Evolutionary conservation across 1,284 basidiomycete genomes (phyloP).

Genomic region (Puccinia triticina): DNA sequence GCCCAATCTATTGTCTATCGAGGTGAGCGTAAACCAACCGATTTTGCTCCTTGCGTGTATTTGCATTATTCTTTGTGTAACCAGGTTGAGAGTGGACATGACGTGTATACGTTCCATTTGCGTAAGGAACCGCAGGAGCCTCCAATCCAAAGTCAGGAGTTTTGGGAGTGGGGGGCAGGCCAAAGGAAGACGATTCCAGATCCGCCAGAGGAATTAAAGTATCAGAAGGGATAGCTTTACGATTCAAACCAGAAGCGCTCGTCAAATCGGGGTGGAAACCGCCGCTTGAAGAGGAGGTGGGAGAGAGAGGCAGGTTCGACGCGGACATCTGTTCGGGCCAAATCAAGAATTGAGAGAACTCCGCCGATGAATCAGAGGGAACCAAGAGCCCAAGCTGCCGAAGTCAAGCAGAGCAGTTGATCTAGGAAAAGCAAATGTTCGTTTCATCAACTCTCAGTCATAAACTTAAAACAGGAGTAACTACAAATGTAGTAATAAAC

Average conservation of each 20-base stretch:
- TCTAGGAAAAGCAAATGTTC: no score
- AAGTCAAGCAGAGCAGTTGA: no score
- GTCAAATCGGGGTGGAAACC: background rate
- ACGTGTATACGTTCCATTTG: background rate
- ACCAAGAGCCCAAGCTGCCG: no score
- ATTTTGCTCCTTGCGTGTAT: constrained; percentile 6
- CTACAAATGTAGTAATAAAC: no score
- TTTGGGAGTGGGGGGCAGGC: background rate
- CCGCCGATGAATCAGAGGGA: no score
- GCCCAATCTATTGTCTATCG: background rate
- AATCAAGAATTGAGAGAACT: background rate
- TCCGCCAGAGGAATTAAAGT: background rate
- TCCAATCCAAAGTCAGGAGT: background rate
- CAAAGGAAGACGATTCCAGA: background rate
- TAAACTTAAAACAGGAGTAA: no score
- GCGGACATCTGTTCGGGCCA: background rate
- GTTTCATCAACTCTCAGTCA: no score
- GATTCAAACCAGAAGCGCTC: background rate
- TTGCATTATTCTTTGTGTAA: background rate
- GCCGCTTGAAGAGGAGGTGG: background rate
- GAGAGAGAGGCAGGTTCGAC: background rate
- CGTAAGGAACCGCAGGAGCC: background rate
- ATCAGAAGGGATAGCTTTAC: background rate
- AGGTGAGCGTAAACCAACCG: background rate
- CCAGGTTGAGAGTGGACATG: background rate